Base-by-base conservation (phyloP, 2,329 filamentous ascomycete genomes). In the Colletotrichum tamarilloi region DNA sequence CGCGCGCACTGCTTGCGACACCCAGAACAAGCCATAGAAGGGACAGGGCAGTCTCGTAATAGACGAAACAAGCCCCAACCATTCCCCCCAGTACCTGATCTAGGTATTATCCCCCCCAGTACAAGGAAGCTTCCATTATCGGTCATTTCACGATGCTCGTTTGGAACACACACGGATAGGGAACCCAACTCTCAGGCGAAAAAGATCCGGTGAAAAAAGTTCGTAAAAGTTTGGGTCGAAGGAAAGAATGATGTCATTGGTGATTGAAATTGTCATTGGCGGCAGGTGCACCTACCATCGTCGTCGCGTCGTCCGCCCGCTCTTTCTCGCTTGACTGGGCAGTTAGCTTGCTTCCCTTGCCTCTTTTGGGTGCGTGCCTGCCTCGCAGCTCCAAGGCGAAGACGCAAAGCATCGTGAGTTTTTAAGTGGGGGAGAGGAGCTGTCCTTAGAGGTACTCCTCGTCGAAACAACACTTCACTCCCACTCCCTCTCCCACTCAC, bases 211-310 rank as follows among this genome's bases (percentile, higher is more conserved):
- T 24, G 22, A 28, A 8, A 22, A 32, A 60, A 26, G 32, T 32
- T 38, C 63, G 53, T n/a, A 42, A 38, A 28, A 57, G 38, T 46
- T 26, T 2, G 11, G 19, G 30, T n/a, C 46, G 58, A 35, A 22
- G 58, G 30, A 58, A n/a, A 55, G 12, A 22, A 73, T 73, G 70
- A 73, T 73, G 70, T 73, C 70, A 73, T 73, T 62, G 55, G 26
- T 38, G 66, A 60, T 64, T 56, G 55, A 30, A 49, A 49, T 24
- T 35, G 59, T 62, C 60, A 52, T 62, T 35, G 60, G 42, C 35
- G 46, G 67, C 55, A 70, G 42, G 67, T 32, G 67, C 70, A 65
- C 70, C 66, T 69, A 62, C 70, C 66, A 69, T 32, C 19, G 7
- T 53, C 42, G 42, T 49, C 59, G 16, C 7, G 42, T 49, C 59